Evolutionary conservation across 257 asterid genomes (phyloP).

Genomic region (Solanum pimpinellifolium): DNA sequence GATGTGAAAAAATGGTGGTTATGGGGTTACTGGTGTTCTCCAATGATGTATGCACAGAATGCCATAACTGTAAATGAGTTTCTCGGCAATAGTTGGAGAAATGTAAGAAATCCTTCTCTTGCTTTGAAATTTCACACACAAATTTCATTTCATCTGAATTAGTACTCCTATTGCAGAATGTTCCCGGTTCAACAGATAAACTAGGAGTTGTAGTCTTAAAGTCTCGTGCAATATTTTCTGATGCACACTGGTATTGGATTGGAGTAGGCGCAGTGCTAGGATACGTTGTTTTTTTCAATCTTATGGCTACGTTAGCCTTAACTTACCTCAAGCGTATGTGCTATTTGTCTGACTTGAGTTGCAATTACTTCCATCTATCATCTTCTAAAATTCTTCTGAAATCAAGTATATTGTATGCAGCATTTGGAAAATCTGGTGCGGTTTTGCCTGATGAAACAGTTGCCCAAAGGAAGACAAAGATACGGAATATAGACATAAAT

Average conservation of each 20-base stretch:
- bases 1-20: constrained; percentile 54
- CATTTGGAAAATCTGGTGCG: constrained; percentile 60
- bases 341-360: background rate
- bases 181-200: constrained; percentile 33
- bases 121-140: background rate
- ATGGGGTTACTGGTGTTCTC: constrained; percentile 78
- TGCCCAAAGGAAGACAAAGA: constrained; percentile 32
- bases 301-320: constrained; percentile 35
- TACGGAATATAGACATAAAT: background rate
- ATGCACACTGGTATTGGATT: constrained; percentile 71
- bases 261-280: constrained; percentile 55
- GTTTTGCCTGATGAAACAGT: constrained; percentile 25
- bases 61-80: constrained; percentile 77
- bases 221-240: constrained; percentile 45
- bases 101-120: constrained; percentile 26
- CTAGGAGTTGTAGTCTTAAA: constrained; percentile 41
- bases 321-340: constrained; percentile 62
- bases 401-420: constrained; percentile 20
- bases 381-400: background rate
- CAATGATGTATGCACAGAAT: constrained; percentile 73
- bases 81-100: constrained; percentile 68
- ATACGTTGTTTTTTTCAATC: constrained; percentile 41
- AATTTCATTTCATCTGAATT: background rate
- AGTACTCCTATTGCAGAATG: constrained; percentile 15
- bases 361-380: background rate